Percentiles rank a stretch among this genome's conserved stretches.
phyloP scores from a whole-genome alignment of 1,284 basidiomycete species.

The Ceratobasidium sp. region DNA sequence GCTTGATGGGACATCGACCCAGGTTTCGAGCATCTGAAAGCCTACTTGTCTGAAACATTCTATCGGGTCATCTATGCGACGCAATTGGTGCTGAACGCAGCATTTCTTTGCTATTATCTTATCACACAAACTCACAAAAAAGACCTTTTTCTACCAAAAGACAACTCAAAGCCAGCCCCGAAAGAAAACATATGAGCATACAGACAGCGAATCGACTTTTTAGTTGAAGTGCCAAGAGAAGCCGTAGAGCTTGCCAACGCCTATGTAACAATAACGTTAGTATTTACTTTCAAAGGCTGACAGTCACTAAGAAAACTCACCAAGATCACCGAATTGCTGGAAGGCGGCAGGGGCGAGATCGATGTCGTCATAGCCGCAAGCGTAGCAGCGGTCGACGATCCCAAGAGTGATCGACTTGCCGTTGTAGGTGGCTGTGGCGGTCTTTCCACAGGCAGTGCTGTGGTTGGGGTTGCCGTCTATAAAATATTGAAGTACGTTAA shows the following conservation, averaged over 20 bases:
- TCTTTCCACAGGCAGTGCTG: constrained; percentile 37
- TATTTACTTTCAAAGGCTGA: not conserved
- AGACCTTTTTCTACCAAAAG: not conserved
- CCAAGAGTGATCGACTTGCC: constrained; percentile 31
- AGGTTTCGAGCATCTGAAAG: no score
- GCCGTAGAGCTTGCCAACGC: constrained; percentile 28
- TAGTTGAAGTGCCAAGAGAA: constrained; percentile 37
- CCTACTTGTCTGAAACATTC: no score
- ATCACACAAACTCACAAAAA: no score
- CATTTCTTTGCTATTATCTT: no score
- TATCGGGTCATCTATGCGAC: no score
- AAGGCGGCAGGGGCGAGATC: constrained; percentile 33
- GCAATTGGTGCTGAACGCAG: no score
- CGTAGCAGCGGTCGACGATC: constrained; percentile 37
- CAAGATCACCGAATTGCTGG: constrained; percentile 35
- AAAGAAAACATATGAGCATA: not conserved
- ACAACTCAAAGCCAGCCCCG: not conserved
- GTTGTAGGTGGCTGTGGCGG: constrained; percentile 35
- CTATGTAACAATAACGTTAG: not conserved
- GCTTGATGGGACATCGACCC: no score
- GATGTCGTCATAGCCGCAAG: constrained; percentile 32
- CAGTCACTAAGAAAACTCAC: not conserved
- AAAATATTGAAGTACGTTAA: not conserved
- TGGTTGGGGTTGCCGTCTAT: constrained; percentile 35
- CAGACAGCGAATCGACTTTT: not conserved